These are phyloP conservation scores for Dictyostelium firmibasis DNA, from an alignment of 78 protist genomes.

Conservation along the genomic window DNA sequence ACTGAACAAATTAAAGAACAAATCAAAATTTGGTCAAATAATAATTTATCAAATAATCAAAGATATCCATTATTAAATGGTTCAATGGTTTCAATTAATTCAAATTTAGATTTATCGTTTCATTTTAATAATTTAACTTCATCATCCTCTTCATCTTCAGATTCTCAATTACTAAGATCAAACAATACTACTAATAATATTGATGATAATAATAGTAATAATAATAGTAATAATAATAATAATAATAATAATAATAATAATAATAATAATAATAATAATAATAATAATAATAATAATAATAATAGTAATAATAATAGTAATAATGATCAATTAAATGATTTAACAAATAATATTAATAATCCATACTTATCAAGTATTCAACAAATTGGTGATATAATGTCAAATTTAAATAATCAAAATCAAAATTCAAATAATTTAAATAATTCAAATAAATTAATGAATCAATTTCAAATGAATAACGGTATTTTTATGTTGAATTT, in stretches of 20 bases:
- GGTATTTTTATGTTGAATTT: conserved; percentile 30
- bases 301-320: neutral
- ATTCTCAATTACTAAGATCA: neutral
- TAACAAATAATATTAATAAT: neutral
- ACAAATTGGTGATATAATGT: conserved; percentile 8
- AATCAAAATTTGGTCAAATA: neutral
- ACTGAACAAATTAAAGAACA: neutral
- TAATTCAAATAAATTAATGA: conserved; percentile 1
- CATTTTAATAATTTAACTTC: conserved; percentile 18
- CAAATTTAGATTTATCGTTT: conserved; percentile 18
- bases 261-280: neutral
- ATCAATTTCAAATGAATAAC: conserved; percentile 18
- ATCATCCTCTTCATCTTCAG: neutral
- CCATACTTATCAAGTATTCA: conserved; percentile 2
- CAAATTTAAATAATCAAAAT: neutral
- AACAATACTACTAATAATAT: neutral
- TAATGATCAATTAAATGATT: neutral
- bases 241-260: neutral
- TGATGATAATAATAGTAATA: neutral
- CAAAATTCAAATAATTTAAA: neutral
- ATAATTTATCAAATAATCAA: neutral
- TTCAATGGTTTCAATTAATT: conserved; percentile 33
- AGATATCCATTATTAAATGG: conserved; percentile 35
- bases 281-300: neutral
- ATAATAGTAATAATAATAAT: neutral